Conservation (phyloP, 176 grass and related monocot genomes). For the Aegilops tauschii region DNA sequence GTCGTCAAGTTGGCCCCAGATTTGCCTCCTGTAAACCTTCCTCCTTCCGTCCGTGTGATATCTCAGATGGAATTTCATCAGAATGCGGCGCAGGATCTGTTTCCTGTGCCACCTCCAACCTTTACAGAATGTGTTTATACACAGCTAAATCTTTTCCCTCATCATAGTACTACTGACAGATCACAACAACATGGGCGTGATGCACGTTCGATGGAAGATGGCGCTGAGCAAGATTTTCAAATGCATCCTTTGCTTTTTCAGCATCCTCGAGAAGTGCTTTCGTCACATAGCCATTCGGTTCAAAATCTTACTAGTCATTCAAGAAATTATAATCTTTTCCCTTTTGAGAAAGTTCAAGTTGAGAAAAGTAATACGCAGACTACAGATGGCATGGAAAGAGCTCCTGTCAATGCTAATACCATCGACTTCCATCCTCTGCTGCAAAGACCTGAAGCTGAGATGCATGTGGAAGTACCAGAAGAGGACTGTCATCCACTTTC, state of each 20-base stretch:
- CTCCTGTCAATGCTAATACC: constrained; percentile 54
- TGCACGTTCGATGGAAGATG: constrained; percentile 34
- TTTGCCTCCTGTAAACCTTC: constrained; percentile 92
- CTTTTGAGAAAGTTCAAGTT: constrained; percentile 46
- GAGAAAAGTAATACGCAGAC: constrained; percentile 40
- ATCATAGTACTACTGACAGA: constrained; percentile 43
- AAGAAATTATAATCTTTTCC: constrained; percentile 44
- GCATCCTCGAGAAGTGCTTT: constrained; percentile 50
- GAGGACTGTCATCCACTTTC: constrained; percentile 12
- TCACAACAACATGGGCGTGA: constrained; percentile 34
- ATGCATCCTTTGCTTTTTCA: constrained; percentile 97
- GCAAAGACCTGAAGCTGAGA: constrained; percentile 57
- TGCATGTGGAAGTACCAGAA: constrained; percentile 28
- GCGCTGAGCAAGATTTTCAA: constrained; percentile 66
- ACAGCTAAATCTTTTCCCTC: constrained; percentile 53
- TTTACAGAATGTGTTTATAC: constrained; percentile 36
- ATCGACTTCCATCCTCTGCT: constrained; percentile 89
- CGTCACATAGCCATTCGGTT: constrained; percentile 46
- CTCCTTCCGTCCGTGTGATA: constrained; percentile 67
- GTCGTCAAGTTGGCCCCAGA: constrained; percentile 94
- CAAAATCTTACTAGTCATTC: constrained; percentile 39
- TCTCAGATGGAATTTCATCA: constrained; percentile 60
- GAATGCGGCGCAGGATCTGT: constrained; percentile 30
- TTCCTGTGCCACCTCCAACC: constrained; percentile 26
- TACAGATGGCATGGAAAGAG: constrained; percentile 16